Evolutionary conservation across 192 early-diverging fungal genomes (phyloP), one percentile per base, ranked within the genome.

Genomic region (Coemansia brasiliensis): DNA sequence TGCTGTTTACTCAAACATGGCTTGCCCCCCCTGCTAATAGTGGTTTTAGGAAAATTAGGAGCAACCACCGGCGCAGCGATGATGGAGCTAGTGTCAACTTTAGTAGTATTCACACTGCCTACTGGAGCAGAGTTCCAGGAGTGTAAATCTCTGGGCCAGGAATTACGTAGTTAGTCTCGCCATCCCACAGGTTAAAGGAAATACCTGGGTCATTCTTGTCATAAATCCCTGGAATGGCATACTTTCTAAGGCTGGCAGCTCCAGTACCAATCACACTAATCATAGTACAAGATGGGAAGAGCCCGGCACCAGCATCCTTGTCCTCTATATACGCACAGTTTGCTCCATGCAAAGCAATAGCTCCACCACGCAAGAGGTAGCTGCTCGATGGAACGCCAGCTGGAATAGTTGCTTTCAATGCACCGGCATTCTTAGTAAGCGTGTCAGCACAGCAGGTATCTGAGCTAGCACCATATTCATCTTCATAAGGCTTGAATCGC

Each of bases 401-500:
- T 1, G 74, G 67, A 13, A 77, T 57, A 7, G 35, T 42, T 2
- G 67, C n/a, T 9, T 62, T 52, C 4, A 77, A 21, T 29, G 46
- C 57, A 20, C 74, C 74, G 7, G 58, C 24, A 42, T 58, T 54
- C 5, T 41, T 45, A n/a, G 46, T 65, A 3, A 77, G 11, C 4
- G 39, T 57, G 3, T 70, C 59, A 13, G 57, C 56, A 38, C 63
- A 65, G 68, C 74, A 77, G n/a, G 11, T 69, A n/a, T 65, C 60
- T 2, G 51, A 50, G 7, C 12, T 46, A 1, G 42, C 5, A 32
- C 66, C 39, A 5, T 61, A 76, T 3, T 63, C 67, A 1, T 76
- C 41, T n/a, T 76, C 62, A 20, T 44, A 66, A n/a, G 66, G 59
- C 27, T 70, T 66, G 51, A 65, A 70, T 68, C 68, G 71, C 13